Evolutionary conservation across 108 stramenopile genomes (phyloP).

Genomic region (Fistulifera solaris): DNA sequence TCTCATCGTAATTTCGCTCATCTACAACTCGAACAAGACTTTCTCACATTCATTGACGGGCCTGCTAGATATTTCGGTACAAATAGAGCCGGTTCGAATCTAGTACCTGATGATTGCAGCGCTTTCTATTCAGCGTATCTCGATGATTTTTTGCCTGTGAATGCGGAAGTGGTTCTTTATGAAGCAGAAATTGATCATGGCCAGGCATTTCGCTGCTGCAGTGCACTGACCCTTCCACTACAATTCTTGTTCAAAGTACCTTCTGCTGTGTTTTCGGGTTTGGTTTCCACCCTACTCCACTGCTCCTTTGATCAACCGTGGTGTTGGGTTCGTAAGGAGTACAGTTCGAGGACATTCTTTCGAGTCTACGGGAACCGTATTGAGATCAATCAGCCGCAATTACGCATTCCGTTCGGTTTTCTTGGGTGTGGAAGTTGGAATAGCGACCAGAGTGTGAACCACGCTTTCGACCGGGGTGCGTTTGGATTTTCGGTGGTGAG

Average conservation of each 20-base stretch:
- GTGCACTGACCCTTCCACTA: conserved; percentile 7
- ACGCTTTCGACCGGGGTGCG: conserved; percentile 36
- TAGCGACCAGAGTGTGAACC: conserved; percentile 22
- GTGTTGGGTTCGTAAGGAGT: conserved; percentile 42
- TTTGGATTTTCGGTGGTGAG: conserved; percentile 36
- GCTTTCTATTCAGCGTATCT: conserved; percentile 38
- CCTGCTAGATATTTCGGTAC: conserved; percentile 31
- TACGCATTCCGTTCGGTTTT: conserved; percentile 26
- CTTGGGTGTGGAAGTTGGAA: conserved; percentile 41
- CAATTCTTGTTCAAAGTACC: neutral
- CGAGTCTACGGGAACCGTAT: conserved; percentile 43
- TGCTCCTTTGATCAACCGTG: conserved; percentile 33
- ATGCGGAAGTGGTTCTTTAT: conserved; percentile 30
- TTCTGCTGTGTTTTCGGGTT: conserved; percentile 5
- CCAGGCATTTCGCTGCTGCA: conserved; percentile 28
- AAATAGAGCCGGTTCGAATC: conserved; percentile 19
- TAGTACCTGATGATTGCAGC: conserved; percentile 37
- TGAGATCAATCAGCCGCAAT: conserved; percentile 22
- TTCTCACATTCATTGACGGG: neutral
- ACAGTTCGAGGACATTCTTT: conserved; percentile 30
- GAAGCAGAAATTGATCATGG: conserved; percentile 48
- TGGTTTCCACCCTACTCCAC: neutral
- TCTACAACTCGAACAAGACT: neutral
- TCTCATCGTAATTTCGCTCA: neutral
- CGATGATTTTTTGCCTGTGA: conserved; percentile 20